Conservation (phyloP, 1,284 basidiomycete species). For the Ustilago tritici region DNA sequence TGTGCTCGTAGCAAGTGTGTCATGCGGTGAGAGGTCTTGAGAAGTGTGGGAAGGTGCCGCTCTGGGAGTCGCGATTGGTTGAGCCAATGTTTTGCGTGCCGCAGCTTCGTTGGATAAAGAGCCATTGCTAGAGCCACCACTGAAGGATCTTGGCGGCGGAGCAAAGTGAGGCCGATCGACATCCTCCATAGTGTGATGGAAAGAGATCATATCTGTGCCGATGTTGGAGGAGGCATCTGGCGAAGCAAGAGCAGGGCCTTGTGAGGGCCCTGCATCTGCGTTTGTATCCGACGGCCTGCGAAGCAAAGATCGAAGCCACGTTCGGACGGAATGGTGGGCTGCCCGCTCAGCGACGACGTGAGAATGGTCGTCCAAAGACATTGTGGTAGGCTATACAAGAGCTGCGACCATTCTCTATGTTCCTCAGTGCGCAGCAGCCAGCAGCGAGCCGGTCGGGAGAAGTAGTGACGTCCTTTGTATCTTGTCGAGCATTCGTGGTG, state of each 20-base stretch:
- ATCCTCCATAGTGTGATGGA: slow-evolving; percentile 44
- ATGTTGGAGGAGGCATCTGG: background rate
- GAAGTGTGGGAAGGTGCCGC: slow-evolving; percentile 12
- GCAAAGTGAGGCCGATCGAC: slow-evolving; percentile 24
- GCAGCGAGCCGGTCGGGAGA: background rate
- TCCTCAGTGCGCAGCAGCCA: background rate
- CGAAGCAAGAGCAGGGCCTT: background rate
- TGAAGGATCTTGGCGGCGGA: slow-evolving; percentile 44
- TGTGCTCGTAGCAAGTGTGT: slow-evolving; percentile 9
- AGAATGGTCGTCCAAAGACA: slow-evolving; percentile 16
- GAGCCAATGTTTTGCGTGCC: slow-evolving; percentile 18
- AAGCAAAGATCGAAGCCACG: slow-evolving; percentile 36
- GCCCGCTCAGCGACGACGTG: slow-evolving; percentile 12
- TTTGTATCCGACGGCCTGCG: slow-evolving; percentile 16
- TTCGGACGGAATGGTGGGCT: slow-evolving; percentile 23
- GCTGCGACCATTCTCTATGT: background rate
- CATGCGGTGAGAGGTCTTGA: slow-evolving; percentile 3
- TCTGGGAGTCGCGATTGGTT: slow-evolving; percentile 27
- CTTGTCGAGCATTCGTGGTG: background rate
- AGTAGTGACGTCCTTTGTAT: background rate
- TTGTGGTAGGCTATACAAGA: background rate
- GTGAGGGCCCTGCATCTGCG: slow-evolving; percentile 7
- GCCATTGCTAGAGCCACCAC: slow-evolving; percentile 28
- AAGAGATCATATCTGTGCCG: slow-evolving; percentile 45
- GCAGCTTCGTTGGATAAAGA: slow-evolving; percentile 25